Conservation (phyloP, 2,329 filamentous ascomycete genomes). For the Aspergillus texensis region DNA sequence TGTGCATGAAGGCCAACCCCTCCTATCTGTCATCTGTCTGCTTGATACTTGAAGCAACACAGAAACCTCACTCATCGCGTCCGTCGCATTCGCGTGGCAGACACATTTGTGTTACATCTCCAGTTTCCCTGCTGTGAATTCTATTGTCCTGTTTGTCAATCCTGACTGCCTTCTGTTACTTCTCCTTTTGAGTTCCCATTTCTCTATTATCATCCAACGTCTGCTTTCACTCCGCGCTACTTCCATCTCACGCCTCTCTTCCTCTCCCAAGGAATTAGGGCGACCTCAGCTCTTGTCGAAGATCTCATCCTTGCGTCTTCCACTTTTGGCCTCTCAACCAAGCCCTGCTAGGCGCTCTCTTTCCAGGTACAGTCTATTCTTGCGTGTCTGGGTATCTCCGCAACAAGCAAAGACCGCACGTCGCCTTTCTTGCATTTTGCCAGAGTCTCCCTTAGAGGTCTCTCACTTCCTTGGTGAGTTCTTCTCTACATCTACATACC, state of each 20-base stretch:
- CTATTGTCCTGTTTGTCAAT: not conserved
- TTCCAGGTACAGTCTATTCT: not conserved
- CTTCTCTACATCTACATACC: not conserved
- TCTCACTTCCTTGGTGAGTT: not conserved
- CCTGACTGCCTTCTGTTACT: not conserved
- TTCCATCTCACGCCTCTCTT: not conserved
- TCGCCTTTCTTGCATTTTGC: not conserved
- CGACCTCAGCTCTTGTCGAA: not conserved
- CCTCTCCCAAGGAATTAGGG: not conserved
- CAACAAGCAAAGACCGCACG: not conserved
- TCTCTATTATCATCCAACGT: not conserved
- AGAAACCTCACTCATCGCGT: constrained; percentile 10
- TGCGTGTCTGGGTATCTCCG: not conserved
- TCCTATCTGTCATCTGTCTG: constrained; percentile 8
- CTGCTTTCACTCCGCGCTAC: not conserved
- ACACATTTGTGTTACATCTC: not conserved
- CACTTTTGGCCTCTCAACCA: not conserved
- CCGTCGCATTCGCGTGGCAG: not conserved
- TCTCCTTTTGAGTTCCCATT: not conserved
- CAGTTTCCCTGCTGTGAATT: not conserved
- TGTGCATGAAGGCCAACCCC: constrained; percentile 5
- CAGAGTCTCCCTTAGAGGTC: not conserved
- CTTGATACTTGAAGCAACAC: constrained; percentile 14
- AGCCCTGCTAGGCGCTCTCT: not conserved
- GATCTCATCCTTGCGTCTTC: not conserved